Conservation (phyloP, 495 filamentous ascomycete genomes). For the Articulospora tetracladia region DNA sequence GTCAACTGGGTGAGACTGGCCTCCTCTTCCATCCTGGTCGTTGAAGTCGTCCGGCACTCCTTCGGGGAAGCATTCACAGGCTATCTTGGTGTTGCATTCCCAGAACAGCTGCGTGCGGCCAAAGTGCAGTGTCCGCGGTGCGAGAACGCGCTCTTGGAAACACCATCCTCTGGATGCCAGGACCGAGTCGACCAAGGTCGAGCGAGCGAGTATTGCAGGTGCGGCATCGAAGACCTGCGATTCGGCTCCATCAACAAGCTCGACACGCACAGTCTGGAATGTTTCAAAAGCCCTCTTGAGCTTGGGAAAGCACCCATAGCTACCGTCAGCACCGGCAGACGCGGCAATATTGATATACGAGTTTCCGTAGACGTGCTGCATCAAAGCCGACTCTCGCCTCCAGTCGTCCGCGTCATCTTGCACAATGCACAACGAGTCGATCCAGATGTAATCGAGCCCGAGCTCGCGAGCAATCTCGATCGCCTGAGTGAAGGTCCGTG, state of each 20-base stretch:
- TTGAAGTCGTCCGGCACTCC: not conserved
- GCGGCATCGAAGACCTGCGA: not conserved
- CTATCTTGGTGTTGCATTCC: conserved; percentile 44
- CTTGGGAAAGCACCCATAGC: not conserved
- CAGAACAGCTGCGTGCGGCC: conserved; percentile 25
- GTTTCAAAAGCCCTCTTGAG: too few species aligned
- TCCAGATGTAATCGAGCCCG: conserved; percentile 16
- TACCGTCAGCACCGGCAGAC: not conserved
- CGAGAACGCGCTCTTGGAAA: conserved; percentile 31
- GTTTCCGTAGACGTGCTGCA: conserved; percentile 17
- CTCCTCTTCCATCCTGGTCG: too few species aligned
- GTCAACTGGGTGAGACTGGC: too few species aligned
- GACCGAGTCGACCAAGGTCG: not conserved
- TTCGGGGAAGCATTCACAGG: not conserved
- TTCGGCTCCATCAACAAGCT: not conserved
- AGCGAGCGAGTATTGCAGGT: not conserved
- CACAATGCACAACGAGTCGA: conserved; percentile 20
- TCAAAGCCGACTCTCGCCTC: conserved; percentile 14
- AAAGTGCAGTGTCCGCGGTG: conserved; percentile 27
- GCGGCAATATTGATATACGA: conserved; percentile 16
- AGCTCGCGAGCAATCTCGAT: conserved; percentile 10
- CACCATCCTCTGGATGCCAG: conserved; percentile 25
- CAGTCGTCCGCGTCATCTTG: conserved; percentile 23
- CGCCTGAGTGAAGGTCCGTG: conserved; percentile 13
- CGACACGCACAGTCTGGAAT: not conserved